Evolutionary conservation across 129 eudicot genomes (phyloP).

Genomic region (Arctium minus): DNA sequence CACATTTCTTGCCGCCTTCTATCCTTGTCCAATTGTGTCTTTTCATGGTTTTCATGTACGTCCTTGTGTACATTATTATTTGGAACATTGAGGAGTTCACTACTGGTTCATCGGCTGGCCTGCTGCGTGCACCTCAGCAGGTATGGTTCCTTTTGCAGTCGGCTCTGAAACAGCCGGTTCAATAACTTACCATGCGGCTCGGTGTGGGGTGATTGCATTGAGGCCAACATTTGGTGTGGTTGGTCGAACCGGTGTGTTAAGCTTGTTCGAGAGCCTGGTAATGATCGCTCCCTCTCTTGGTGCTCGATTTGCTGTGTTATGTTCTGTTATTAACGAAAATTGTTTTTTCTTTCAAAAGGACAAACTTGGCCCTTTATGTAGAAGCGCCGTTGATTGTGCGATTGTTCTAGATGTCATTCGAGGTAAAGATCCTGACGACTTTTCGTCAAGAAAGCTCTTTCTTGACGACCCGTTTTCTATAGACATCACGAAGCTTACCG

Average conservation of each 20-base stretch:
- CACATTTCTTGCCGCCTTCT: no score
- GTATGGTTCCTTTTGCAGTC: conserved; percentile 91
- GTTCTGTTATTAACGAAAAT: no score
- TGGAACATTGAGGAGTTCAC: conserved; percentile 96
- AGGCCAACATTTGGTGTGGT: conserved; percentile 90
- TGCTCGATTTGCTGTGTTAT: no score
- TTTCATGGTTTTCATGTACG: no score
- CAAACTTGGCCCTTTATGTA: no score
- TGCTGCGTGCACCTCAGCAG: conserved; percentile 87
- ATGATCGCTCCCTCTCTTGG: neutral
- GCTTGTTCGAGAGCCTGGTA: conserved; percentile 94
- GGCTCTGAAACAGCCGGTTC: conserved; percentile 98
- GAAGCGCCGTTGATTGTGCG: no score
- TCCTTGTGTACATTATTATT: no score
- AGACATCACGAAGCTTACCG: conserved; percentile 77
- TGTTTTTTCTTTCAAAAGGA: no score
- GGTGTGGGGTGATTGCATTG: conserved; percentile 92
- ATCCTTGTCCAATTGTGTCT: no score
- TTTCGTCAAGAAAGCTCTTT: conserved; percentile 55
- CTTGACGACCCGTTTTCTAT: conserved; percentile 54
- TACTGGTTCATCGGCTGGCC: conserved; percentile 96
- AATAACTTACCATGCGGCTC: conserved; percentile 85
- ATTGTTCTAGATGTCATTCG: no score
- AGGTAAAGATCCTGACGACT: no score
- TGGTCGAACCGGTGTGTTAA: conserved; percentile 91